Evolutionary conservation across 495 filamentous ascomycete species (phyloP), one percentile per base, ranked within the genome.

Genomic region (Neurospora pannonica): DNA sequence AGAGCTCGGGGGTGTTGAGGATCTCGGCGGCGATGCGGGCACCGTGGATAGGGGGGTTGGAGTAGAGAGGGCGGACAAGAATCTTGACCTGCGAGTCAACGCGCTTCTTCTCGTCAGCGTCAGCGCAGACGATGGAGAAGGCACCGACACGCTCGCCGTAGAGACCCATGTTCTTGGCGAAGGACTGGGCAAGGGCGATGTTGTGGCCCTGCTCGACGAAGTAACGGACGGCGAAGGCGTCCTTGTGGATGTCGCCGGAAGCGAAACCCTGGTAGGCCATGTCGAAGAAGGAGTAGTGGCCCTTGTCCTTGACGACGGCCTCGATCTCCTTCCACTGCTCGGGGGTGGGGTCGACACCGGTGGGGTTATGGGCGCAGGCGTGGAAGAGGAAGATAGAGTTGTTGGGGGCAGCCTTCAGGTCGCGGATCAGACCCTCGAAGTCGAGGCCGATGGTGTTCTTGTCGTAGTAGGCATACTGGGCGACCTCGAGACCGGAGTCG

Each of bases 201-300:
- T 92, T 89, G 87, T 97, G 95, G 79, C 95, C 96, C 85, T 99
- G 86, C 83, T 91, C 89, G 80, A 98, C 89, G 80, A 99, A 99
- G 88, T 97, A 86, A 74, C 96, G 87, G 60, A 97, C 88, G 73
- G 96, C 92, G 78, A 97, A 98, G 74, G 96, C 96, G 83, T 99
- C 96, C 79, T 88, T 88, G 85, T 97, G 88, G 70, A 94, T 95
- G 85, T 97, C 90, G 74, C 96, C 96, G 75, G 91, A 94, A 71
- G 96, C 96, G 79, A 99, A 99, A 76, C 96, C 96, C 86, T 99
- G 95, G 88, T 99, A 99, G 75, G 96, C 96, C 96, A 99, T 99
- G 84, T 99, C 96, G 86, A 99, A 99, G 89, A 99, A 97, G 72
- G 94, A 89, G 81, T 91, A 97, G 87, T 98, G 96, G 54, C 88